A percentile compares a stretch with the other conserved stretches of the same genome.
phyloP scores from a whole-genome alignment of 495 filamentous ascomycete species.

The Penicillium dipodomyicola region DNA sequence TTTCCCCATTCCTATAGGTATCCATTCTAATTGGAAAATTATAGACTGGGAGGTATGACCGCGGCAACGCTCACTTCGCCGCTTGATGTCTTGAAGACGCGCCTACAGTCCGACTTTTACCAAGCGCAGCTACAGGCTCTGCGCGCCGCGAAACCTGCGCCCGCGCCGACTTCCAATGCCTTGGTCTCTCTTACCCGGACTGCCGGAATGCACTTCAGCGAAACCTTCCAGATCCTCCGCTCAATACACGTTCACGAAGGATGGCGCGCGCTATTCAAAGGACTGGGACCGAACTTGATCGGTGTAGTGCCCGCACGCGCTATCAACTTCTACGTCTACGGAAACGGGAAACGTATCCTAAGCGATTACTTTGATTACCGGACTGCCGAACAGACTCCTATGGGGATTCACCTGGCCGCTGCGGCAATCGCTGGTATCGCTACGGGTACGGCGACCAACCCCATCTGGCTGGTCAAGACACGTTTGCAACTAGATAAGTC shows the following conservation, averaged over 20 bases:
- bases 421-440: slow-evolving; percentile 55
- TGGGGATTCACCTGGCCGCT: slow-evolving; percentile 48
- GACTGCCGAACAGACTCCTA: slow-evolving; percentile 43
- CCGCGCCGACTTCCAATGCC: slow-evolving; percentile 37
- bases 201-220: slow-evolving; percentile 49
- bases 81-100: slow-evolving; percentile 86
- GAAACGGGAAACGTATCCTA: slow-evolving; percentile 55
- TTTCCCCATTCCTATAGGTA: slow-evolving; percentile 5
- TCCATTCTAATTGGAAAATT: neutral
- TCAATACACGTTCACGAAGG: slow-evolving; percentile 54
- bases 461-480: slow-evolving; percentile 61
- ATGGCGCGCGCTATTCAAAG: slow-evolving; percentile 58
- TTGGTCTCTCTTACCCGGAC: slow-evolving; percentile 45
- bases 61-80: slow-evolving; percentile 81
- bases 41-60: slow-evolving; percentile 82
- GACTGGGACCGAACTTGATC: slow-evolving; percentile 55
- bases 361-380: slow-evolving; percentile 44
- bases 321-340: slow-evolving; percentile 59
- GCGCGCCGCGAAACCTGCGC: slow-evolving; percentile 43
- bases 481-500: slow-evolving; percentile 56
- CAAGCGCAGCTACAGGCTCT: slow-evolving; percentile 58
- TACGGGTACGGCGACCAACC: slow-evolving; percentile 59
- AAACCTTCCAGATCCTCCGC: slow-evolving; percentile 57
- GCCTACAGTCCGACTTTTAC: slow-evolving; percentile 89
- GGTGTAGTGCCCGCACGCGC: slow-evolving; percentile 58